Evolutionary conservation across 805 yeast species (phyloP).

Genomic region (Yarrowia sp.): DNA sequence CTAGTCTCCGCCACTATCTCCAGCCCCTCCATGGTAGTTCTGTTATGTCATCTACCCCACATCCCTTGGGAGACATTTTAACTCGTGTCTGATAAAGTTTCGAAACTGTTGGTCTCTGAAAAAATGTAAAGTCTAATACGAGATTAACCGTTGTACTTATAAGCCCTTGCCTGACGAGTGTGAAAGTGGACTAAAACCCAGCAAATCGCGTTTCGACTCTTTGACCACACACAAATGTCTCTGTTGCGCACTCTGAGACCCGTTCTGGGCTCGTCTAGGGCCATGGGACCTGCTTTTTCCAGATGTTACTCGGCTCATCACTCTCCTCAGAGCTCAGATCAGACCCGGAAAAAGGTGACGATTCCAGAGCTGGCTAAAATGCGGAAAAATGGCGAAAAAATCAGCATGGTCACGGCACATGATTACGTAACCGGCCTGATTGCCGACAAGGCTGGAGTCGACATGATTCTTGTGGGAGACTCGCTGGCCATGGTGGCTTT

Average conservation of each 20-base stretch:
- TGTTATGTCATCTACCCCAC: conserved; percentile 25
- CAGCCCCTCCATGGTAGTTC: no score
- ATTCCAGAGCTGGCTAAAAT: conserved; percentile 53
- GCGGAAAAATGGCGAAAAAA: conserved; percentile 51
- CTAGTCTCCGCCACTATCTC: no score
- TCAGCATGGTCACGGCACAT: conserved; percentile 81
- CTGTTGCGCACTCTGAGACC: conserved; percentile 8
- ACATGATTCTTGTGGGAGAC: conserved; percentile 84
- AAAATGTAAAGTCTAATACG: not conserved
- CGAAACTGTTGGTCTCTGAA: conserved; percentile 18
- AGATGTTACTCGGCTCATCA: conserved; percentile 32
- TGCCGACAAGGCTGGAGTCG: conserved; percentile 71
- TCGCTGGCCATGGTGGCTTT: conserved; percentile 90
- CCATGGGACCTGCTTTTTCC: not conserved
- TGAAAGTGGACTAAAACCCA: not conserved
- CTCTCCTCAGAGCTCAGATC: conserved; percentile 29
- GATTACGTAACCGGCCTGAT: conserved; percentile 78
- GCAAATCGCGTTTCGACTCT: not conserved
- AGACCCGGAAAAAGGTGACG: conserved; percentile 50
- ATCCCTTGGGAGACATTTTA: conserved; percentile 9
- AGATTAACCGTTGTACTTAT: conserved; percentile 13
- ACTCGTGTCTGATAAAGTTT: not conserved
- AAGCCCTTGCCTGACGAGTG: conserved; percentile 1
- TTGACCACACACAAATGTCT: not conserved
- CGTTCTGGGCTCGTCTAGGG: not conserved